Evolutionary conservation across 352 stramenopile genomes (phyloP), one percentile per base, ranked within the genome.

Genomic region (Pythium phragmiticola): DNA sequence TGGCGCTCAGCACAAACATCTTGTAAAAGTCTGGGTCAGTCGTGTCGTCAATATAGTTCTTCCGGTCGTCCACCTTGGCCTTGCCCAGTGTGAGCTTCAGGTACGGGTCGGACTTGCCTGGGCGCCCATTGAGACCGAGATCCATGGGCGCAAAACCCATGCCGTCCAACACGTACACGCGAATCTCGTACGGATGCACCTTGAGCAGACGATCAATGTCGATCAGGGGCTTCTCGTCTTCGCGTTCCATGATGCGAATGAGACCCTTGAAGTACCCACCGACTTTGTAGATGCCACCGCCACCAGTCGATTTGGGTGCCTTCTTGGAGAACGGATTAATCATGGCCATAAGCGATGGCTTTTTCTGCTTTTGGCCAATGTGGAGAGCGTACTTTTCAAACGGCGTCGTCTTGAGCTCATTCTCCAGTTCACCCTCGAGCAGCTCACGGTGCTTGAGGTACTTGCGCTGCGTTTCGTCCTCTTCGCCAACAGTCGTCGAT

Each of bases 11-110:
- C 73, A 86, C 65, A 55, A 87, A 92, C 74, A 90, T 84, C 70
- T 96, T 96, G 84, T 98, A 98, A 41, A 98, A 96, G 64, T 97
- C 83, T 0, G 88, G 87, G 37, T 96, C 82, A 2, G 80, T 90
- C 7, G 87, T 85, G 56, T 97, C 87, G 33, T 95, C 71, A 33
- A 96, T 85, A 64, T 88, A 96, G 70, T 97, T 98, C 56, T 96
- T 94, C 54, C 85, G 80, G 55, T 98, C 92, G 57, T 89, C 86
- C 16, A 97, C 68, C 54, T 86, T 94, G 33, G 92, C 69, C 52
- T 96, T 90, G 7, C 92, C 92, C 5, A 98, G 72, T 26, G 73
- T 90, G 26, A 97, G 66, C 12, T 80, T 75, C 49, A 98, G 57
- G 66, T 97, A 97, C 33, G 90, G 90, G 55, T 97, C 89, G 4